Conservation (phyloP, 208 protist genomes). For the Leishmania arabica region DNA sequence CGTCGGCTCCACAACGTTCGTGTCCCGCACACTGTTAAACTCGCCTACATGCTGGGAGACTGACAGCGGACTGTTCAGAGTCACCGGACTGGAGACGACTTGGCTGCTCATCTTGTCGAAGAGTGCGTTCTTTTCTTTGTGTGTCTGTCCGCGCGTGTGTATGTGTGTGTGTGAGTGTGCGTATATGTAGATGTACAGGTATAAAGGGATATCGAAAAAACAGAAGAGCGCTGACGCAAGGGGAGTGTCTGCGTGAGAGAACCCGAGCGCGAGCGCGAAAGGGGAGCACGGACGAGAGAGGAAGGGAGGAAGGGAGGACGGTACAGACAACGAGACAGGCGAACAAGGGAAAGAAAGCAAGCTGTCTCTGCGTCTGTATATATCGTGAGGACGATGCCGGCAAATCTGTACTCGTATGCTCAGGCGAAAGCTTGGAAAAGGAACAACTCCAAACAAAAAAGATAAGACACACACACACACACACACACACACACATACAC, state of each 20-base stretch:
- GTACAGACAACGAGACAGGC: neutral
- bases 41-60: constrained; percentile 40
- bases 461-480: neutral
- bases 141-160: neutral
- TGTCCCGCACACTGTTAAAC: constrained; percentile 27
- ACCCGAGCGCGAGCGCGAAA: neutral
- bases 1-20: constrained; percentile 19
- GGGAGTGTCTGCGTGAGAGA: neutral
- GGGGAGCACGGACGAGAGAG: neutral
- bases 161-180: neutral
- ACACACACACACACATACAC: neutral
- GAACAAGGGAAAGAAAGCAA: neutral
- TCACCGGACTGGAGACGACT: constrained; percentile 17
- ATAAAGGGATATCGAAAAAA: too few species aligned
- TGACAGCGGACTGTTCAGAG: constrained; percentile 16
- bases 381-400: neutral
- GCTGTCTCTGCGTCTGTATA: neutral
- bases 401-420: neutral
- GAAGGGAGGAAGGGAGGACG: neutral
- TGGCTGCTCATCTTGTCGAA: constrained; percentile 1
- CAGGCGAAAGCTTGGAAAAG: neutral
- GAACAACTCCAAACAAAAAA: neutral
- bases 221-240: neutral
- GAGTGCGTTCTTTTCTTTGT: neutral
- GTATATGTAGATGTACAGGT: neutral